Percentiles rank a stretch among this genome's conserved stretches.
Conservation (phyloP, 2,329 filamentous ascomycete species). For the Pyrenophora teres region DNA sequence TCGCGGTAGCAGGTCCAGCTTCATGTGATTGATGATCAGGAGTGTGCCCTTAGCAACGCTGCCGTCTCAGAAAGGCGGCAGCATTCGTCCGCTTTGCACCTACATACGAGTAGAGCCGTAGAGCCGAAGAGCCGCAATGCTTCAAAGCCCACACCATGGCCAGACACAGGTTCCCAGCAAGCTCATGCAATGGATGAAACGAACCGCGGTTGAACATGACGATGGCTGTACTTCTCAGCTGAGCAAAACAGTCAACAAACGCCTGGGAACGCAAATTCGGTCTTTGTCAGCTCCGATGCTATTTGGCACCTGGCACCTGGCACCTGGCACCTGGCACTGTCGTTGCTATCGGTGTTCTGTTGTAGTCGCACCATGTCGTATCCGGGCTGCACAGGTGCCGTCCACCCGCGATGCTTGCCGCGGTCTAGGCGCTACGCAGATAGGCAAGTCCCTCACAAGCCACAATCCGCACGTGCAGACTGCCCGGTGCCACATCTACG, state of each 20-base stretch:
- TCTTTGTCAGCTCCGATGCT: no score
- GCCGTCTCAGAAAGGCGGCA: slow-evolving; percentile 13
- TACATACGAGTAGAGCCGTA: background rate
- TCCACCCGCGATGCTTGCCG: slow-evolving; percentile 13
- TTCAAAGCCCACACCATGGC: background rate
- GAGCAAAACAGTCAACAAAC: no score
- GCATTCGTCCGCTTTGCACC: slow-evolving; percentile 17
- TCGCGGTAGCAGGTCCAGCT: background rate
- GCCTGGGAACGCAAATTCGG: no score
- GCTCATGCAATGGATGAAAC: no score
- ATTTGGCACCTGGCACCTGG: no score
- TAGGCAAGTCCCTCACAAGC: slow-evolving; percentile 15
- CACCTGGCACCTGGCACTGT: no score
- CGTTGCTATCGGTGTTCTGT: background rate
- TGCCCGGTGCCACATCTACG: slow-evolving; percentile 15
- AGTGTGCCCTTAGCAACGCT: slow-evolving; percentile 5
- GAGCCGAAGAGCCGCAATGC: slow-evolving; percentile 1
- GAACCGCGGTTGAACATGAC: no score
- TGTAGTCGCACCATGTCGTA: background rate
- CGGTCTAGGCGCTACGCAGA: slow-evolving; percentile 15
- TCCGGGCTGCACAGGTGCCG: background rate
- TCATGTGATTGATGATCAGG: background rate
- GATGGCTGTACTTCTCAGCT: no score
- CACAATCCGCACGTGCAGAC: slow-evolving; percentile 11
- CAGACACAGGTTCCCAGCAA: background rate